Evolutionary conservation across 306 rosid genomes (phyloP).

Genomic region (Pachyrhizus erosus): DNA sequence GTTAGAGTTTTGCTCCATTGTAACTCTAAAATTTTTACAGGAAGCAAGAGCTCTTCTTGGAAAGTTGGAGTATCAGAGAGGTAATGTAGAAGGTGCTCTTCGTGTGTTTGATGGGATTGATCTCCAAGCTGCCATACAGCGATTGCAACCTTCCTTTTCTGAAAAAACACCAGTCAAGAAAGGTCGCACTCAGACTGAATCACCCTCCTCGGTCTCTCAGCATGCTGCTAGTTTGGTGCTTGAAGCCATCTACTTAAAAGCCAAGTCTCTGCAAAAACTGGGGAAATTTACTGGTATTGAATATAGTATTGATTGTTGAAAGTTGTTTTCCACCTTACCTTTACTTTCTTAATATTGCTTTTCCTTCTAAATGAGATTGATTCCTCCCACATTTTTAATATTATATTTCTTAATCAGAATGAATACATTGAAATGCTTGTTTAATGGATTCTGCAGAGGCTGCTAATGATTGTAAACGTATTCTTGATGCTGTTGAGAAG

Average conservation of each 20-base stretch:
- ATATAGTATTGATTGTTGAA: conserved; percentile 29
- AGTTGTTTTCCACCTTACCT: conserved; percentile 21
- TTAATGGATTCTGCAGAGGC: conserved; percentile 73
- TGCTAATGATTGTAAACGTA: conserved; percentile 79
- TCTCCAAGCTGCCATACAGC: conserved; percentile 90
- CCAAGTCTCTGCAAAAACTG: conserved; percentile 88
- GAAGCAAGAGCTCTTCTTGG: conserved; percentile 99
- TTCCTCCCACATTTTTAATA: background rate
- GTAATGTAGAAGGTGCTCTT: conserved; percentile 93
- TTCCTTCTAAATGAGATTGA: conserved; percentile 33
- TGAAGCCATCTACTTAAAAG: conserved; percentile 95
- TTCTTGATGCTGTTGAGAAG: conserved; percentile 90
- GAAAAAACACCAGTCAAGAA: conserved; percentile 71
- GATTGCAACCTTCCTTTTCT: conserved; percentile 75
- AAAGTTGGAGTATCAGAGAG: conserved; percentile 97
- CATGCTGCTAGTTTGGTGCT: conserved; percentile 95
- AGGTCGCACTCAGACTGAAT: conserved; percentile 65
- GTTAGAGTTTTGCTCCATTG: conserved; percentile 20
- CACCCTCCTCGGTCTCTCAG: conserved; percentile 72
- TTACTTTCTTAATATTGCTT: conserved; percentile 23
- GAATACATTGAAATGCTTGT: conserved; percentile 42
- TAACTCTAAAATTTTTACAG: conserved; percentile 53
- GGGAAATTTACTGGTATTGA: conserved; percentile 72
- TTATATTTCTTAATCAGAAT: conserved; percentile 16
- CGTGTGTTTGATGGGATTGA: conserved; percentile 94